Evolutionary conservation across 805 yeast genomes (phyloP), one percentile per base, ranked within the genome.

Genomic region (Priceomyces haplophilus): DNA sequence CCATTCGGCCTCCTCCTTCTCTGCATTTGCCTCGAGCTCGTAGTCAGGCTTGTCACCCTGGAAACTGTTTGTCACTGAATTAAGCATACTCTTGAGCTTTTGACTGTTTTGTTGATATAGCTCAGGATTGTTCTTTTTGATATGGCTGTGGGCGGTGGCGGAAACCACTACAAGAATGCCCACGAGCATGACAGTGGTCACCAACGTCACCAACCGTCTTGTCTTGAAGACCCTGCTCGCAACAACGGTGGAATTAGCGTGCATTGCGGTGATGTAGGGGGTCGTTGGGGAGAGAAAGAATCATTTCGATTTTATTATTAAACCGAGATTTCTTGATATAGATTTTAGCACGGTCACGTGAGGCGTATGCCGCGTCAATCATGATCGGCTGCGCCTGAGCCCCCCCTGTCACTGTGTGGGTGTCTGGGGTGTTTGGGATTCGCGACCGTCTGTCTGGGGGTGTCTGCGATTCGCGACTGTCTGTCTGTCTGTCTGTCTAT

Each of bases 201-300:
- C 24, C 11, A 61, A 11, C 5, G 56, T 47, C 18, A 67, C 46
- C 37, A 58, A 48, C 30, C 65, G 51, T 46, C 65, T 72, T 8
- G 63, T 58, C 41, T 64, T 53, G 49, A 69, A 64, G 38, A 68
- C 42, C 36, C 65, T 46, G 37, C 54, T 54, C 4, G 64, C 49
- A 7, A 65, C 54, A 3, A 50, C 43, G 12, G 68, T 58, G 5
- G 69, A 52, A 39, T 61, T 63, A 16, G 56, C 58, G 31, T 44
- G 34, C 51, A 49, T 48, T 10, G 3, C 17, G 17, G n/a, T n/a
- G 15, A 7, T 29, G 7, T 29, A 13, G n/a, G 33, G 33, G 15
- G 15, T 29, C 33, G n/a, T n/a, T n/a, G n/a, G n/a, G n/a, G n/a
- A n/a, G n/a, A n/a, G n/a, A n/a, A n/a, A n/a, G n/a, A n/a, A n/a